phyloP scores from a whole-genome alignment of 2,329 filamentous ascomycete species.

The Cladosporium phlei region DNA sequence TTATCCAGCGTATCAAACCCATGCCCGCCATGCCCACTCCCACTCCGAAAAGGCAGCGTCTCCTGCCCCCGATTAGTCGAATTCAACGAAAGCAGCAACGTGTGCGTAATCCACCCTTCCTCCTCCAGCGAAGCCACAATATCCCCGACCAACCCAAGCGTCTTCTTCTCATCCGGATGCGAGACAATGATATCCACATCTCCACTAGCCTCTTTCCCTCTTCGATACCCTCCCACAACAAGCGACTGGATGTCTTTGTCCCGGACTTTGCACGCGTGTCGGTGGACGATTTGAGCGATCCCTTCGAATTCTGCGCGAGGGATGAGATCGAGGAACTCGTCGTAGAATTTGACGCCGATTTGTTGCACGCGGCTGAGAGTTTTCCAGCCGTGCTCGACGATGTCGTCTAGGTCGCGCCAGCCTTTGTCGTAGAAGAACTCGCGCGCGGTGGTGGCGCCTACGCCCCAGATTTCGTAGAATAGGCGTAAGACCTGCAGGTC shows the following conservation, averaged over 20 bases:
- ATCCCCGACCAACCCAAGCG: constrained; percentile 64
- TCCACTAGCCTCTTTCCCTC: constrained; percentile 67
- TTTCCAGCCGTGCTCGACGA: constrained; percentile 77
- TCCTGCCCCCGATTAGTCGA: constrained; percentile 70
- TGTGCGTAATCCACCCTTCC: constrained; percentile 72
- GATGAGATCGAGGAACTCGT: constrained; percentile 72
- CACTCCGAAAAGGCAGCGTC: constrained; percentile 51
- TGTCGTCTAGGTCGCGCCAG: constrained; percentile 80
- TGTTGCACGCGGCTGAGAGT: constrained; percentile 75
- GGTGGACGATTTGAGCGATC: constrained; percentile 61
- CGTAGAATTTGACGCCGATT: constrained; percentile 89
- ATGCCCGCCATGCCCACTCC: constrained; percentile 39
- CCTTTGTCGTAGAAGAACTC: constrained; percentile 72
- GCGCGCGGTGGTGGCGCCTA: constrained; percentile 73
- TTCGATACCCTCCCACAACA: constrained; percentile 75
- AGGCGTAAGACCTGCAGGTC: constrained; percentile 59
- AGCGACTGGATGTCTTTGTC: constrained; percentile 52
- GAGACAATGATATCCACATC: constrained; percentile 85
- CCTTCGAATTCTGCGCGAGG: constrained; percentile 66
- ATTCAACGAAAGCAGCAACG: constrained; percentile 63
- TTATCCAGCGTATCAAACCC: constrained; percentile 91
- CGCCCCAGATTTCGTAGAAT: constrained; percentile 90
- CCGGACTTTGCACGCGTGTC: constrained; percentile 62
- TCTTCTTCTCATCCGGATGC: constrained; percentile 67
- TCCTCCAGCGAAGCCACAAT: constrained; percentile 67